Base-by-base conservation (phyloP, 129 eudicot genomes). In the Apium graveolens region DNA sequence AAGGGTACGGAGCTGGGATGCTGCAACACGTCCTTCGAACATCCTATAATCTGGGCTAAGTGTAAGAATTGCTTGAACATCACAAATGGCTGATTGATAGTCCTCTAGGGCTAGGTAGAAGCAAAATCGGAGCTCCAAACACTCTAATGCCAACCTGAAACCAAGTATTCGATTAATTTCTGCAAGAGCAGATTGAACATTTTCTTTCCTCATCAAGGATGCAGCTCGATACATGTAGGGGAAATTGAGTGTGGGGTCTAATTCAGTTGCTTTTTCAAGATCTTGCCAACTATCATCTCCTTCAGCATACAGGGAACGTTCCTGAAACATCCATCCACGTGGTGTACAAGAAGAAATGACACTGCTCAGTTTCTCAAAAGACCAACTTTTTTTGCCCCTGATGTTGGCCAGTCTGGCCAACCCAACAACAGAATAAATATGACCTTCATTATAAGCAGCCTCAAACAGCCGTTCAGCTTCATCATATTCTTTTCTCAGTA, bases 161-260 rank as follows among this genome's bases (percentile, higher is more conserved):
- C 98, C 94, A 51, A 95, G 92, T 80, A 91, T 82, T 69, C 96
- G 84, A 74, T 91, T 91, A 35, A 95, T 91, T 80, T 95, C 98
- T 9, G 82, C 85, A 74, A 95, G 89, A 66, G 98, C 88, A 39
- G 87, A 88, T 82, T 88, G 84, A 78, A 83, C 86, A 45, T 95
- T 87, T 81, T 90, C 91, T 44, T 86, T 91, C 82, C 87, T 95
- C 97, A 95, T 95, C 69, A 95, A 87, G 46, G 86, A 88, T 51
- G 98, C 93, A 29, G 98, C 97, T 75, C 98, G 90, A 80, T 91
- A 95, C 98, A 95, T 95, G 76, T 91, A 95, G 10, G 98, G 98
- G 81, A 89, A 95, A 60, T 96, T 95, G 73, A 95, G 82, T 1
- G 98, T 95, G 0, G 98, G 98, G 83, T 95, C 98, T 63, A 95